Evolutionary conservation across 768 basidiomycete species (phyloP).

Genomic region (Tylopilus sp.): DNA sequence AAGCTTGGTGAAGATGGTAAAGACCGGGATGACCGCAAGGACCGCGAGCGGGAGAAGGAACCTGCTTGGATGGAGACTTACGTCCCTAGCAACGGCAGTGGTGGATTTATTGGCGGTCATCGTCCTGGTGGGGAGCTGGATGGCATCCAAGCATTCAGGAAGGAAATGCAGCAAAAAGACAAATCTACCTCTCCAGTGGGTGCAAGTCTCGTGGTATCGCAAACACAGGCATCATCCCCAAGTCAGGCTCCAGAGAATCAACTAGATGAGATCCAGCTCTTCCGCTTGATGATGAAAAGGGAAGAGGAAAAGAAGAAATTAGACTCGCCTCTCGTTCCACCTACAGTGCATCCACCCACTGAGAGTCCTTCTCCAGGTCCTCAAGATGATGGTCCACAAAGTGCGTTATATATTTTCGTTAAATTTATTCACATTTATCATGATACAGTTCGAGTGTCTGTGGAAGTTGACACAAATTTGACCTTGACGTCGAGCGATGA

Average conservation of each 20-base stretch:
- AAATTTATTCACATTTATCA: constrained; percentile 11
- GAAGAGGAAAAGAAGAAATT: constrained; percentile 54
- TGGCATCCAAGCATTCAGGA: constrained; percentile 86
- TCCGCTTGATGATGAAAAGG: constrained; percentile 79
- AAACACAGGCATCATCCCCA: constrained; percentile 21
- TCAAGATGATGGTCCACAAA: constrained; percentile 15
- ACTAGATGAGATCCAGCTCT: constrained; percentile 80
- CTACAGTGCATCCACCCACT: not conserved
- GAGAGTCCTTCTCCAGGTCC: constrained; percentile 12
- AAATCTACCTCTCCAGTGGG: constrained; percentile 37
- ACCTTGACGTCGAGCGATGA: constrained; percentile 4
- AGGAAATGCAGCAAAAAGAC: constrained; percentile 75
- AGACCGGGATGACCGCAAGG: constrained; percentile 50
- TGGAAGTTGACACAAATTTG: constrained; percentile 9
- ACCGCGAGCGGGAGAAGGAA: constrained; percentile 71
- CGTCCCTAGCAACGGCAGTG: constrained; percentile 54
- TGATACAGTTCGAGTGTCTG: constrained; percentile 6
- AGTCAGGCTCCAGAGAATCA: constrained; percentile 32
- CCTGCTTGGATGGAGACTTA: constrained; percentile 94
- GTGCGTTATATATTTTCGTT: constrained; percentile 10
- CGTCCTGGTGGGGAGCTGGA: constrained; percentile 66
- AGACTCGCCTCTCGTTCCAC: constrained; percentile 16
- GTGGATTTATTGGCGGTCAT: constrained; percentile 64
- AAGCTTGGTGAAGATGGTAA: constrained; percentile 45
- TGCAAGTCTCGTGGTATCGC: constrained; percentile 9